Conservation (phyloP, 2,329 filamentous ascomycete species). For the Ophiocordyceps polyrhachis-furcata region DNA sequence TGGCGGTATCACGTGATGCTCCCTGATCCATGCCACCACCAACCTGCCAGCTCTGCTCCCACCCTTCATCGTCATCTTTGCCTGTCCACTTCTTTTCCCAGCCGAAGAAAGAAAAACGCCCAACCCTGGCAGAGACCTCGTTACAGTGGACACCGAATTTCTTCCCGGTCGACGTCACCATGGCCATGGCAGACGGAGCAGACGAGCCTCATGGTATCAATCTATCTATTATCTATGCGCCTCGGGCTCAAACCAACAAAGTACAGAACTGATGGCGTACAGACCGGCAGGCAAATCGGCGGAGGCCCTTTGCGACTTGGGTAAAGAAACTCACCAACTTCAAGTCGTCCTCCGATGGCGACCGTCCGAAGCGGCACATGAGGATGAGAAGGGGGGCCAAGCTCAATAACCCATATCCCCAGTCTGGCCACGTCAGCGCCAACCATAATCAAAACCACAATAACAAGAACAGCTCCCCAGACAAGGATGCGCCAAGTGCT, state of each 20-base stretch:
- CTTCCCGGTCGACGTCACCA: slow-evolving; percentile 3
- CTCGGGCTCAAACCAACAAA: neutral
- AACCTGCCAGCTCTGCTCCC: too few species aligned
- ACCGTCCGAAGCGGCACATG: slow-evolving; percentile 20
- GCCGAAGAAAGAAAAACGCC: too few species aligned
- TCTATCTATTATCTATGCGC: neutral
- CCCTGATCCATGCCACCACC: slow-evolving; percentile 4
- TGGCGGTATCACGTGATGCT: neutral
- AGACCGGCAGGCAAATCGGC: slow-evolving; percentile 52
- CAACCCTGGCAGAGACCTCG: too few species aligned
- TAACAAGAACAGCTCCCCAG: slow-evolving; percentile 5
- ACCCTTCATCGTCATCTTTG: too few species aligned
- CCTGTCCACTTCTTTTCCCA: too few species aligned
- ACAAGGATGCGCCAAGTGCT: slow-evolving; percentile 18
- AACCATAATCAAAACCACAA: slow-evolving; percentile 7
- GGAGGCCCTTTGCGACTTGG: slow-evolving; percentile 79
- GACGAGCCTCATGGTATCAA: slow-evolving; percentile 23
- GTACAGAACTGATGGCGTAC: slow-evolving; percentile 4
- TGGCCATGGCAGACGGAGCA: slow-evolving; percentile 20
- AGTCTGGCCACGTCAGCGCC: slow-evolving; percentile 44
- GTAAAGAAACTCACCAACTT: slow-evolving; percentile 86
- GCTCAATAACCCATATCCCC: slow-evolving; percentile 82
- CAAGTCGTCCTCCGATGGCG: slow-evolving; percentile 51
- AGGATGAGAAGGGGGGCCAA: slow-evolving; percentile 38
- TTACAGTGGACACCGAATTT: too few species aligned